phyloP scores from a whole-genome alignment of 768 basidiomycete species.

The Amylocystis lapponica region DNA sequence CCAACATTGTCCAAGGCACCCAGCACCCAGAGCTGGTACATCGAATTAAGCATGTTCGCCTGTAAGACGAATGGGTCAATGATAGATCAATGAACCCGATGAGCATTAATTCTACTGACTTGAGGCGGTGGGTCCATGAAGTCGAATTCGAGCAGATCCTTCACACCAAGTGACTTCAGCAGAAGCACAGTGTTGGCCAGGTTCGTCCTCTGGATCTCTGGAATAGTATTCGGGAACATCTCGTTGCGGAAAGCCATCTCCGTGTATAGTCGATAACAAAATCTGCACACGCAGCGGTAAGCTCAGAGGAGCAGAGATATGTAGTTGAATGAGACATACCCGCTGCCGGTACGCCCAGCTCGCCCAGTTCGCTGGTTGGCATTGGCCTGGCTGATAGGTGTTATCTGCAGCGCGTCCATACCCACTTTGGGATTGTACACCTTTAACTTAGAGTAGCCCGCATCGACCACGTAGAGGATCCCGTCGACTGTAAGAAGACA shows the following conservation, averaged over 20 bases:
- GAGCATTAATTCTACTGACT: constrained; percentile 34
- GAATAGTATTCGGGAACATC: constrained; percentile 92
- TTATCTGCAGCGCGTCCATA: constrained; percentile 99
- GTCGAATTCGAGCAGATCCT: constrained; percentile 95
- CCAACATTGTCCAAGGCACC: constrained; percentile 96
- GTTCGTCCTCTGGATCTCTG: constrained; percentile 98
- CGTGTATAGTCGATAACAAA: constrained; percentile 95
- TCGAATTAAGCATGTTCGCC: constrained; percentile 97
- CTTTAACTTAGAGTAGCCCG: constrained; percentile 95
- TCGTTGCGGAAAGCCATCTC: constrained; percentile 97
- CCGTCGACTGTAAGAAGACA: constrained; percentile 69
- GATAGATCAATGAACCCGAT: not conserved
- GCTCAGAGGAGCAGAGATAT: constrained; percentile 6
- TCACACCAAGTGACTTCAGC: constrained; percentile 94
- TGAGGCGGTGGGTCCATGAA: constrained; percentile 99
- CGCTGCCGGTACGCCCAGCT: constrained; percentile 93
- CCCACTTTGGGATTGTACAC: constrained; percentile 99
- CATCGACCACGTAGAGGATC: constrained; percentile 94
- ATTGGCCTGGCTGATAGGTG: constrained; percentile 98
- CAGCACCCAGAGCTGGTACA: constrained; percentile 99
- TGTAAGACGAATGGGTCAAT: constrained; percentile 28
- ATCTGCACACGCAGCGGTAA: constrained; percentile 40
- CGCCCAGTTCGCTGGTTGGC: constrained; percentile 94
- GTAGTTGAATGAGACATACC: constrained; percentile 45
- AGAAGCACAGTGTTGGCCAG: constrained; percentile 93